Evolutionary conservation across 75 land plant genomes (phyloP), one percentile per base, ranked within the genome.

Genomic region (Cunninghamia lanceolata): DNA sequence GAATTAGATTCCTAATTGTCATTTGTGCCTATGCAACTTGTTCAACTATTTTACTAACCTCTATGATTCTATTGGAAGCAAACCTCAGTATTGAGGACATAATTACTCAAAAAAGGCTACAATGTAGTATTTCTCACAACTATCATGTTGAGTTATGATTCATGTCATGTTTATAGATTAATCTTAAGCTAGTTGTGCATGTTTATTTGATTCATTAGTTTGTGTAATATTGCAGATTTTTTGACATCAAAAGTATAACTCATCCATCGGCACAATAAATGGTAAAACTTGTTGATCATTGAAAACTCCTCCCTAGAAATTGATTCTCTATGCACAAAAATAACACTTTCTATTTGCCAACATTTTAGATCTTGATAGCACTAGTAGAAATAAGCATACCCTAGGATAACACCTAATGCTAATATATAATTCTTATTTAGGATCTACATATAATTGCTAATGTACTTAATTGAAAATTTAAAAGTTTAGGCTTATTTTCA

Each of bases 11-110:
- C 11, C 39, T 38, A n/a, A 76, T 21, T 1, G 0, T 16, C 4
- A 16, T 19, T 39, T 3, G 3, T 19, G 0, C 11, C 19, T 68
- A 36, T 83, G 66, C 89, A 91, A 93, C 78, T 38, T 92, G 94
- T 56, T 93, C 94, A 1, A 95, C 94, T 1, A 93, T 92, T 80
- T 85, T 94, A 3, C 71, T 92, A 3, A 95, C 94, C 5, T 89
- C 93, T 1, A 86, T 87, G 85, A 92, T 92, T 32, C 89, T 95
- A 5, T 95, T 91, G 79, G 92, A 93, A 4, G 63, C 93, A 85
- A 95, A 95, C 77, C 76, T 93, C 84, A 92, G 93, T 34, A 78
- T 93, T 14, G 93, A 95, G 2, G 91, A 91, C 32, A 83, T 91
- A 73, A 87, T 82, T 50, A 45, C 86, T 46, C 79, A 35, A 46